These are phyloP conservation scores for Candida namnaoensis DNA, from an alignment of 805 yeast genomes.

Conservation along the genomic window DNA sequence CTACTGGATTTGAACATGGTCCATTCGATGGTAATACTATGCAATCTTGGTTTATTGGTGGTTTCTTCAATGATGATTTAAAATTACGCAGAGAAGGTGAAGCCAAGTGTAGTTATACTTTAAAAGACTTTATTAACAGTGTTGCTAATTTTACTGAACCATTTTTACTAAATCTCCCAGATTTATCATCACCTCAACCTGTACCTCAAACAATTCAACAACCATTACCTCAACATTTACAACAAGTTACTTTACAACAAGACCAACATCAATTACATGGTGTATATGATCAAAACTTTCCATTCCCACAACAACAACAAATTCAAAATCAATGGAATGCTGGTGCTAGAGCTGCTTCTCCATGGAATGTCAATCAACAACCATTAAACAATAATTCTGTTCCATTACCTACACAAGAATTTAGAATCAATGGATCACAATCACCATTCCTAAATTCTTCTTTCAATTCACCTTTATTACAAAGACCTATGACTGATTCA, in stretches of 20 bases:
- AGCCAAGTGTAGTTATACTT: constrained; percentile 29
- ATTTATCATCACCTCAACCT: constrained; percentile 1
- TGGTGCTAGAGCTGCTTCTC: constrained; percentile 11
- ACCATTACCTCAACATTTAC: constrained; percentile 6
- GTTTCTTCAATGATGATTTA: constrained; percentile 48
- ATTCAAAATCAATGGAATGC: constrained; percentile 2
- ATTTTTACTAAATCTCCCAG: constrained; percentile 46
- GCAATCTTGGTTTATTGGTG: constrained; percentile 69
- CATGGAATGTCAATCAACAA: constrained; percentile 9
- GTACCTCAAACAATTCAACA: constrained; percentile 1
- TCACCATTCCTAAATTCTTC: constrained; percentile 8
- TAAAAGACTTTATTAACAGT: constrained; percentile 42
- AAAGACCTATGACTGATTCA: not conserved
- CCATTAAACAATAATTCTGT: constrained; percentile 1
- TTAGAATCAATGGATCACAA: constrained; percentile 6
- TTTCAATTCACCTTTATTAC: not conserved
- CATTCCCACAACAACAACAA: not conserved
- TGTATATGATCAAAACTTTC: not conserved
- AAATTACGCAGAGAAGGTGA: constrained; percentile 54
- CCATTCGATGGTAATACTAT: constrained; percentile 68
- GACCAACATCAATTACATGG: constrained; percentile 1
- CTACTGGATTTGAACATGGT: constrained; percentile 65
- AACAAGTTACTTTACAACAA: constrained; percentile 6
- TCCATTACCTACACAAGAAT: constrained; percentile 1
- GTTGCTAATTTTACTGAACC: constrained; percentile 48